Evolutionary conservation across 768 basidiomycete genomes (phyloP), one percentile per base, ranked within the genome.

Genomic region (Rhodotorula paludigena): DNA sequence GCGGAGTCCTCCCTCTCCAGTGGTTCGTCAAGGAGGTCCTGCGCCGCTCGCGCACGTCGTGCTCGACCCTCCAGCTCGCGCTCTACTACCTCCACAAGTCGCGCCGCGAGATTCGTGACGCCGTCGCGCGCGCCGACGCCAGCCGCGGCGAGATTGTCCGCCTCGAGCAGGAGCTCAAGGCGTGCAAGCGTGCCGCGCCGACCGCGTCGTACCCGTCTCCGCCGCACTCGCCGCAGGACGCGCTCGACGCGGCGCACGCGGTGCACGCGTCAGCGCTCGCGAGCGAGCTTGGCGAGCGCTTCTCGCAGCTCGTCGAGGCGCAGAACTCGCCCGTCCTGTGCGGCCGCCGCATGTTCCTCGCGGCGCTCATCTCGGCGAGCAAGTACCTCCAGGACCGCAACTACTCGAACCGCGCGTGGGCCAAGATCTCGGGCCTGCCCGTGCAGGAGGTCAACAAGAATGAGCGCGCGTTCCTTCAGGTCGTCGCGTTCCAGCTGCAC

Each of bases 361-460:
- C 90, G 0, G 86, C 89, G 0, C 81, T 97, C 48, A 90, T 97
- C 63, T 82, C 91, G 58, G 93, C 92, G 0, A 88, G 89, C 23
- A 97, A 97, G 74, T 93, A 93, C 76, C 85, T 89, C 68, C 91
- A 93, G 80, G 92, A 97, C 75, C 87, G 89, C 57, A 90, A 89
- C 49, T 96, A 93, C 74, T 92, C 90, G 21, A 94, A 96, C 77
- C 85, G 86, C 35, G 92, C 92, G 25, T 96, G 93, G 93, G 89
- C 89, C 2, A 92, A 92, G 75, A 83, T 97, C 11, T 89, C 89
- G n/a, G 91, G 92, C 25, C 82, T 97, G 5, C 85, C 87, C 0
- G 85, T 90, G 9, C 80, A 85, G 48, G 92, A 97, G 81, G 89
- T 97, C 58, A 86, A 89, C 45, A 84, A 86, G 25, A 92, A 90